These are phyloP conservation scores for Suaeda aralocaspica DNA, from an alignment of 148 eudicot genomes.

Conservation along the genomic window DNA sequence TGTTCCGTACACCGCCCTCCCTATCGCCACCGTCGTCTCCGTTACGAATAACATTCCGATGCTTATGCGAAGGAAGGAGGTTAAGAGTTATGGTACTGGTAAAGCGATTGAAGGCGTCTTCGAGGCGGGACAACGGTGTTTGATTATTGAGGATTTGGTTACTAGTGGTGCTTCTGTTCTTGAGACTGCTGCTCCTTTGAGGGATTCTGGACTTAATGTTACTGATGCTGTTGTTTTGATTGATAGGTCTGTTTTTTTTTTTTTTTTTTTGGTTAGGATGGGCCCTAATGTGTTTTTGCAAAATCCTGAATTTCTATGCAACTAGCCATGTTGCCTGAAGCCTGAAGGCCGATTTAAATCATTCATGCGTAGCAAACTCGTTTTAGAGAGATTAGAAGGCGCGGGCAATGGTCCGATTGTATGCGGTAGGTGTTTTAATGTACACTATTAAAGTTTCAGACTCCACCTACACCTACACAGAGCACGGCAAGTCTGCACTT, in stretches of 20 bases:
- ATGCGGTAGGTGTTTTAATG: too few species aligned
- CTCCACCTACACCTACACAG: too few species aligned
- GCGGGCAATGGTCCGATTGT: too few species aligned
- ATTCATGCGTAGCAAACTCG: too few species aligned
- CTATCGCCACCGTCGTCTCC: conserved; percentile 78
- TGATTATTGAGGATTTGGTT: conserved; percentile 75
- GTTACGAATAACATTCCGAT: conserved; percentile 51
- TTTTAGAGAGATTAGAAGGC: too few species aligned
- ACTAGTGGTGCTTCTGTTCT: conserved; percentile 91
- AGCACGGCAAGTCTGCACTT: too few species aligned
- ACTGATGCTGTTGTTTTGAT: conserved; percentile 80
- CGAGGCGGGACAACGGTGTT: conserved; percentile 33
- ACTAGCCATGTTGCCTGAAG: too few species aligned
- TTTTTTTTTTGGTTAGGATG: neutral
- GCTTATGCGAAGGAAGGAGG: conserved; percentile 89
- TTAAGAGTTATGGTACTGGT: conserved; percentile 69
- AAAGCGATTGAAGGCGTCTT: conserved; percentile 76
- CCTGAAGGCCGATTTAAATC: too few species aligned
- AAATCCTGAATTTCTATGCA: too few species aligned
- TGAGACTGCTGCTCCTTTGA: conserved; percentile 69
- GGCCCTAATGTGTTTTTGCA: too few species aligned
- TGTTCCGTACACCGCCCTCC: conserved; percentile 90
- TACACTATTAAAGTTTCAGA: too few species aligned
- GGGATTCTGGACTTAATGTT: conserved; percentile 61
- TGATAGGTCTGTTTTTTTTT: conserved; percentile 33